A percentile compares a stretch with the other conserved stretches of the same genome.
These are phyloP conservation scores for Scheffersomyces quercinus DNA, from an alignment of 1,139 yeast genomes.

Conservation along the genomic window DNA sequence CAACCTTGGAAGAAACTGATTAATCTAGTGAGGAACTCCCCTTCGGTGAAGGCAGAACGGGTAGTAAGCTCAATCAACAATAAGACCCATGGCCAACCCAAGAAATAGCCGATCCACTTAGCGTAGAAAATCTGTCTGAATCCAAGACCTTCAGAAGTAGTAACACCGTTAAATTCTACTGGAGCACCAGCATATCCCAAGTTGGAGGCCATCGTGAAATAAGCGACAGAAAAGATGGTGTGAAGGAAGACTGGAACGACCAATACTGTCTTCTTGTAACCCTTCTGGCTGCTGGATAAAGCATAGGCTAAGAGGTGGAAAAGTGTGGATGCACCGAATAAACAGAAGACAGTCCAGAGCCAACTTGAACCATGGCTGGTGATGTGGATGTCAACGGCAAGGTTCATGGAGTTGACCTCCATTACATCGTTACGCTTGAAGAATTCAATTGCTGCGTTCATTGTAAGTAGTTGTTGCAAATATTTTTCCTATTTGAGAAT, in stretches of 20 bases:
- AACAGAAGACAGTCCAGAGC: conserved; percentile 66
- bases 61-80: conserved; percentile 48
- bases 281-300: conserved; percentile 34
- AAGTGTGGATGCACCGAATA: conserved; percentile 47
- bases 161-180: conserved; percentile 57
- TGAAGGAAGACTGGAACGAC: conserved; percentile 47
- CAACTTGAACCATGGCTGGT: conserved; percentile 66
- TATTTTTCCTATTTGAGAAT: too few relatives aligned
- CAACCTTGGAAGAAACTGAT: conserved; percentile 24
- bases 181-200: conserved; percentile 60
- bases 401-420: conserved; percentile 43
- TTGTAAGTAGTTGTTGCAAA: background rate
- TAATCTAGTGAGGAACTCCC: conserved; percentile 23
- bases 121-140: conserved; percentile 66
- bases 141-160: conserved; percentile 34
- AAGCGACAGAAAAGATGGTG: conserved; percentile 50
- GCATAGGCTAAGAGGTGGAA: conserved; percentile 41
- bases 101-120: conserved; percentile 67
- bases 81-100: conserved; percentile 58
- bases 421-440: conserved; percentile 45
- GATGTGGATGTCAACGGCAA: conserved; percentile 48
- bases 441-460: conserved; percentile 4
- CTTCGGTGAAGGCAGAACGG: conserved; percentile 34
- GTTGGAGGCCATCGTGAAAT: conserved; percentile 66
- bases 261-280: conserved; percentile 42